phyloP scores from a whole-genome alignment of 2,329 filamentous ascomycete species.

The Calonectria leucothoes region DNA sequence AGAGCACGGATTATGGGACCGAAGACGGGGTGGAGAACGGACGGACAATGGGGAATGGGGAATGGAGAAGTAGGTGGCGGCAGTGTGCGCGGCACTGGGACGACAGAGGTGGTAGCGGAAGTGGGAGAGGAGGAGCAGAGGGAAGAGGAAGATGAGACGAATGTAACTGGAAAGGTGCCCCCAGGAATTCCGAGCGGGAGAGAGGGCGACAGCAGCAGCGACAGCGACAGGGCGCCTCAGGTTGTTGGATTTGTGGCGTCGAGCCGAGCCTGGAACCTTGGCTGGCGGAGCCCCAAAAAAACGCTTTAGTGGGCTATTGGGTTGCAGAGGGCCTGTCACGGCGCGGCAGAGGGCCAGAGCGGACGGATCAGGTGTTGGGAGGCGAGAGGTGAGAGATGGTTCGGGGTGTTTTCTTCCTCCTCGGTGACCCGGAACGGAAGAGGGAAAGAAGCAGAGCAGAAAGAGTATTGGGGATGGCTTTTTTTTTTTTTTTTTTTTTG shows the following conservation, averaged over 20 bases:
- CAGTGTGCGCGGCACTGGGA: constrained; percentile 5
- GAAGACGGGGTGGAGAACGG: too few relatives aligned
- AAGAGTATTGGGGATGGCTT: constrained; percentile 12
- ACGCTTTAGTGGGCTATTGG: constrained; percentile 23
- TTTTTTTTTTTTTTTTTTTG: too few relatives aligned
- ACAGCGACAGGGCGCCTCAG: constrained; percentile 21
- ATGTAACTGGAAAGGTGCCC: constrained; percentile 7
- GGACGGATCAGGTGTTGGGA: constrained; percentile 15
- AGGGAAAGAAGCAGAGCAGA: not conserved
- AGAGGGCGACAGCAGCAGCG: constrained; percentile 11
- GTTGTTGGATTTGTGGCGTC: constrained; percentile 42
- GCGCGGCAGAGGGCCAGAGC: constrained; percentile 20
- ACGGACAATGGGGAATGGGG: too few relatives aligned
- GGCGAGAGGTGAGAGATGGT: not conserved
- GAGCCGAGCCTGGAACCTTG: constrained; percentile 40
- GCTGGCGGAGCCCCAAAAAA: constrained; percentile 38
- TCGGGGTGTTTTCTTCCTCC: not conserved
- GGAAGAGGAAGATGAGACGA: constrained; percentile 10
- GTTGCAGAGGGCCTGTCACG: constrained; percentile 20
- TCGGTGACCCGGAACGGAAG: not conserved
- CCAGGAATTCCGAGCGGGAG: constrained; percentile 19
- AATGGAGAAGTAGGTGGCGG: constrained; percentile 2
- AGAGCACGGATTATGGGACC: constrained; percentile 21
- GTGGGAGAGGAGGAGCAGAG: not conserved
- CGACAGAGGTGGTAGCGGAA: not conserved